Conservation (phyloP, 2,329 filamentous ascomycete species). For the Ascomycota sp. region DNA sequence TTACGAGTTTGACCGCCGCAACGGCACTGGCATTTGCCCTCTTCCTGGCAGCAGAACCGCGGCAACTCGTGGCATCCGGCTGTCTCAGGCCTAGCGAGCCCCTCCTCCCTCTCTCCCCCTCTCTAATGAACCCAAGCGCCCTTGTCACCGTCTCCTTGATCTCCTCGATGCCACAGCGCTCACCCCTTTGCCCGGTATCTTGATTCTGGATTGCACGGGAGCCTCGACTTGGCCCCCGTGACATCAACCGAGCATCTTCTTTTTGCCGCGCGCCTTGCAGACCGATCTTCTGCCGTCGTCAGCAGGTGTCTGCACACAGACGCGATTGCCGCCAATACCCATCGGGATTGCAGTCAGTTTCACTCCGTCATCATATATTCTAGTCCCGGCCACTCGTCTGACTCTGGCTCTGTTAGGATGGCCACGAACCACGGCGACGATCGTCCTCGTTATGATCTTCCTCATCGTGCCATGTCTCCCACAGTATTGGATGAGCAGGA, state of each 20-base stretch:
- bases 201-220: neutral
- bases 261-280: neutral
- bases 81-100: slow-evolving; percentile 4
- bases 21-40: neutral
- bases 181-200: slow-evolving; percentile 1
- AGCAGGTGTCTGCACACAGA: neutral
- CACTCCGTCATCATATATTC: slow-evolving; percentile 9
- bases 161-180: slow-evolving; percentile 4
- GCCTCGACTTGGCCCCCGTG: neutral
- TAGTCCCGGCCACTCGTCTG: slow-evolving; percentile 6
- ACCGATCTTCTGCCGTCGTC: too few relatives aligned
- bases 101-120: slow-evolving; percentile 4
- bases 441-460: slow-evolving; percentile 8
- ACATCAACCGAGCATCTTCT: too few relatives aligned
- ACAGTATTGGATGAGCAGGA: slow-evolving; percentile 6
- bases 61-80: slow-evolving; percentile 1
- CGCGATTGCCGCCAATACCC: neutral
- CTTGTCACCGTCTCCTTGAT: slow-evolving; percentile 4
- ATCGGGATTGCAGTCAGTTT: slow-evolving; percentile 7
- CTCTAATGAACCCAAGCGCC: slow-evolving; percentile 8
- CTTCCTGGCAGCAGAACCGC: neutral
- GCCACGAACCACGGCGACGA: slow-evolving; percentile 10
- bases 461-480: slow-evolving; percentile 7
- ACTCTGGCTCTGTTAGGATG: slow-evolving; percentile 5
- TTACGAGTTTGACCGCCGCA: too few relatives aligned